These are phyloP conservation scores for Inonotus hispidus DNA, from an alignment of 1,284 basidiomycete genomes.

Conservation along the genomic window DNA sequence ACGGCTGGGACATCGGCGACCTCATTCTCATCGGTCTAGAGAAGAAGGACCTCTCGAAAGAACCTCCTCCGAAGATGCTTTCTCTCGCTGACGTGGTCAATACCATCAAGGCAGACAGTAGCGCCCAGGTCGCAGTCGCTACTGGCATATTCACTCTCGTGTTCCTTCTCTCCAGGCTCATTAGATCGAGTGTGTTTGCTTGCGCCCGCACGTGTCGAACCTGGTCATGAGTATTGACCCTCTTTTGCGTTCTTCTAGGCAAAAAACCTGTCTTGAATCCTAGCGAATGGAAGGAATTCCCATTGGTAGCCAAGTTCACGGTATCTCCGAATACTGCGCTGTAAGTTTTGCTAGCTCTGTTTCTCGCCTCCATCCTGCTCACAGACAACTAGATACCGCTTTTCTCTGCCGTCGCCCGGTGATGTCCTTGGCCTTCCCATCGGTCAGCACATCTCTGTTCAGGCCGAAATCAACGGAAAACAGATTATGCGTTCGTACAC, in stretches of 20 bases:
- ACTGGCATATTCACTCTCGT: constrained; percentile 32
- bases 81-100: constrained; percentile 22
- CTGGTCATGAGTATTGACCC: constrained; percentile 6
- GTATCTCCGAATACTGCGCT: constrained; percentile 95
- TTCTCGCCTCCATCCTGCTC: background rate
- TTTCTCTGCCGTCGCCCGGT: constrained; percentile 67
- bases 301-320: constrained; percentile 74
- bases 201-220: constrained; percentile 12
- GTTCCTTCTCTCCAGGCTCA: constrained; percentile 41
- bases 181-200: constrained; percentile 36
- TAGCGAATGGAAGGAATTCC: constrained; percentile 76
- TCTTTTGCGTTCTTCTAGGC: constrained; percentile 30
- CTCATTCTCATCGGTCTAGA: constrained; percentile 62
- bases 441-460: constrained; percentile 93
- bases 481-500: constrained; percentile 90
- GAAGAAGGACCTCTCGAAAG: constrained; percentile 22
- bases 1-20: constrained; percentile 51
- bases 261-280: constrained; percentile 69
- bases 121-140: constrained; percentile 24
- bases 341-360: constrained; percentile 39
- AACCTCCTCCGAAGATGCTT: constrained; percentile 23
- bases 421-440: constrained; percentile 90
- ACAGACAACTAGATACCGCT: constrained; percentile 72
- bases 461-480: constrained; percentile 90
- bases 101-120: constrained; percentile 21